Conservation (phyloP, 805 yeast species). For the Starmerella floris region DNA sequence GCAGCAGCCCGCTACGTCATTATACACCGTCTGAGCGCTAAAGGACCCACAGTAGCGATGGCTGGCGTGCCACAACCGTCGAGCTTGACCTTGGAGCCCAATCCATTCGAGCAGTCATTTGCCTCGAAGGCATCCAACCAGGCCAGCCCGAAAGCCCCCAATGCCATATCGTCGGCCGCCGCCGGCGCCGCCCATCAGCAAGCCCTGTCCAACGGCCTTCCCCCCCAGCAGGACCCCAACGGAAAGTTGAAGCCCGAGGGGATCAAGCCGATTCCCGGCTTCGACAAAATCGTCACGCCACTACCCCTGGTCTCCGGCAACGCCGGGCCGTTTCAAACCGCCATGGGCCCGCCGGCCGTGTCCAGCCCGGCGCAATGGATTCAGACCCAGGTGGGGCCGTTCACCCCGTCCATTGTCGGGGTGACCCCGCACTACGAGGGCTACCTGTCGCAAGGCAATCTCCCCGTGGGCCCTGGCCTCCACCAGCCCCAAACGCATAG, state of each 20-base stretch:
- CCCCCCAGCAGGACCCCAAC: background rate
- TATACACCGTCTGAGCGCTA: no score
- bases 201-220: background rate
- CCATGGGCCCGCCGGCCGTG: background rate
- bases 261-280: slow-evolving; percentile 10
- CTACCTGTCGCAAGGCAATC: background rate
- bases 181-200: background rate
- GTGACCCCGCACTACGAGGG: slow-evolving; percentile 1
- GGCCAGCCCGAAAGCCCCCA: background rate
- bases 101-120: slow-evolving; percentile 89
- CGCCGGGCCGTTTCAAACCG: background rate
- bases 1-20: no score
- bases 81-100: slow-evolving; percentile 68
- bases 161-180: background rate
- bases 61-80: slow-evolving; percentile 15
- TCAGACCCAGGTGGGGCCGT: slow-evolving; percentile 4
- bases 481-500: background rate
- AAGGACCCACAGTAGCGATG: no score
- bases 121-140: slow-evolving; percentile 39
- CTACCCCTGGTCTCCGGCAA: slow-evolving; percentile 7
- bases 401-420: slow-evolving; percentile 9
- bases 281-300: slow-evolving; percentile 15
- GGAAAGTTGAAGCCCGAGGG: slow-evolving; percentile 1
- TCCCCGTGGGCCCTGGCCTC: background rate
- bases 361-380: slow-evolving; percentile 6